A percentile compares a stretch with the other conserved stretches of the same genome.
Evolutionary conservation across 176 grass and related monocot species (phyloP).

Genomic region (Aegilops bicornis): DNA sequence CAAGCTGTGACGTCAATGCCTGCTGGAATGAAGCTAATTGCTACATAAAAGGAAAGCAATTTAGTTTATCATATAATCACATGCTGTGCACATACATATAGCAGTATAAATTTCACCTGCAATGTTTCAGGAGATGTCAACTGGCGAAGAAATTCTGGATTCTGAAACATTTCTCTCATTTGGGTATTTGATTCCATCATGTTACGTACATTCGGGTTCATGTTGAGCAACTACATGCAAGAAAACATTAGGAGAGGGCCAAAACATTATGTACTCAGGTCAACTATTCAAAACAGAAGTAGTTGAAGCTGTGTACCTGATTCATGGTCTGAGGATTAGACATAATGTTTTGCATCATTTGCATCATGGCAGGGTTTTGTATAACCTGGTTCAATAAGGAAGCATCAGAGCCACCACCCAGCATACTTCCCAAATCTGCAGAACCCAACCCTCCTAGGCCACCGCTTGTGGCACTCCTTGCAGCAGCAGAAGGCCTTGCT

Average conservation of each 20-base stretch:
- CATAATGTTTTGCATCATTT: conserved; percentile 80
- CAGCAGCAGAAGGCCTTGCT: conserved; percentile 44
- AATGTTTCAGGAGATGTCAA: conserved; percentile 74
- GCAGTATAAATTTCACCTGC: conserved; percentile 46
- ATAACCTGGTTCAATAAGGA: conserved; percentile 60
- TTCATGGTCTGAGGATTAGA: conserved; percentile 69
- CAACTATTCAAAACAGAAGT: conserved; percentile 1
- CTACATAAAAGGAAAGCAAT: conserved; percentile 25
- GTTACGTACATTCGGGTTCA: conserved; percentile 57
- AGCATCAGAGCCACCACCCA: conserved; percentile 52
- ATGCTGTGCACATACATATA: conserved; percentile 19
- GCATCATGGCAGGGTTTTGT: conserved; percentile 81
- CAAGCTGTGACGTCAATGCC: conserved; percentile 51
- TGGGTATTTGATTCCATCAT: conserved; percentile 68
- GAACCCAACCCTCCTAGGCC: conserved; percentile 53
- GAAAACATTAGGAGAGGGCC: not conserved
- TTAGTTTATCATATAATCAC: not conserved
- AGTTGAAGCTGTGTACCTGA: conserved; percentile 41
- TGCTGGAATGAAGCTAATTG: conserved; percentile 65
- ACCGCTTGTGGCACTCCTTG: conserved; percentile 36
- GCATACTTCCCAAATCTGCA: conserved; percentile 49
- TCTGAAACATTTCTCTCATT: conserved; percentile 78
- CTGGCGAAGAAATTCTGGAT: conserved; percentile 76
- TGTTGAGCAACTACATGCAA: conserved; percentile 48
- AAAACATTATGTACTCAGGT: not conserved